Evolutionary conservation across 176 grass and related monocot species (phyloP), one percentile per base, ranked within the genome.

Genomic region (Carex kokanica): DNA sequence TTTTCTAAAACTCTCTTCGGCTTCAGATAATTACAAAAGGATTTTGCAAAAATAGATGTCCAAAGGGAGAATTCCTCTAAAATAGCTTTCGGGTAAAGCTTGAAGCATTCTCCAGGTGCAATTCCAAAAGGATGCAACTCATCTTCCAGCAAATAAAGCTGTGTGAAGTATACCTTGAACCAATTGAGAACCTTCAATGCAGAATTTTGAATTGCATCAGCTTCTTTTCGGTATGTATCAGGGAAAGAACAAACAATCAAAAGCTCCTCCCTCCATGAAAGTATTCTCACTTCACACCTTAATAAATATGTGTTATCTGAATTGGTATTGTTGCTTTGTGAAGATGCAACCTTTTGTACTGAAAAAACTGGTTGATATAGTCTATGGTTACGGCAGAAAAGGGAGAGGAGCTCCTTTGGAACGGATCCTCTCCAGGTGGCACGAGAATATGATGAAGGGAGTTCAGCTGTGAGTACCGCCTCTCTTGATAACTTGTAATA

Each of bases 191-290:
- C 89, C 60, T 91, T 98, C 49, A 98, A 80, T 64, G 95, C 84
- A 55, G 95, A 88, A 85, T 80, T 93, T 57, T 98, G 92, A 91
- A 98, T 82, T 65, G 90, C 89, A 83, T 98, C 95, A 86, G 81
- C 87, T 61, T 98, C 92, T 86, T 92, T 94, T 70, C 88, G 89
- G 85, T 86, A 88, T 68, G 69, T 90, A 80, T 91, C 88, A 80
- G 84, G 63, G 72, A 83, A 74, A 80, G 82, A 93, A 87, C 87
- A 93, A 51, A 88, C 91, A 41, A 95, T 53, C 75, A 98, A 88
- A 73, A 79, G 24, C 63, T 95, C 84, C 68, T 90, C 86, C 53
- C 84, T 90, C 79, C 78, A 90, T 23, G 90, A 91, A 79, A 84
- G 69, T 72, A 98, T 91, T 70, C 84, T 98, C 81, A 98, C 89